Conservation (phyloP, 2,329 filamentous ascomycete species). For the Pseudogymnoascus sp. region DNA sequence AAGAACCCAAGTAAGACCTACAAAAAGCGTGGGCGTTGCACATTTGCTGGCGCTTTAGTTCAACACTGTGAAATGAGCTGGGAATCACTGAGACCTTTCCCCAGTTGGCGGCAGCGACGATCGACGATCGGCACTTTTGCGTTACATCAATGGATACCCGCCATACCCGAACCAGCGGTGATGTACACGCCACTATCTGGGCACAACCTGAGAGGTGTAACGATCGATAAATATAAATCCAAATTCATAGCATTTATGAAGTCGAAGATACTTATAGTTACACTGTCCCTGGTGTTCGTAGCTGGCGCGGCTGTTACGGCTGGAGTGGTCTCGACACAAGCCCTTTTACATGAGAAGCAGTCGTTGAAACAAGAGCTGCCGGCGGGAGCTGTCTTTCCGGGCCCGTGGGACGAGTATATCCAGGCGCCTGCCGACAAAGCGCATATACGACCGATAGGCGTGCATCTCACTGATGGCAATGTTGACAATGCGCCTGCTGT, state of each 20-base stretch:
- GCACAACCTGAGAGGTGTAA: not conserved
- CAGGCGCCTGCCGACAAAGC: constrained; percentile 32
- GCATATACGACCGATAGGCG: constrained; percentile 28
- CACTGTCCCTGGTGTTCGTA: not conserved
- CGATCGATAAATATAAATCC: not conserved
- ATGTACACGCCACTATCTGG: not conserved
- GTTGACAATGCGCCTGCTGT: constrained; percentile 20
- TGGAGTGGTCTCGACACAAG: not conserved
- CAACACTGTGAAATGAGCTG: not conserved
- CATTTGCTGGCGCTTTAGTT: too few species aligned
- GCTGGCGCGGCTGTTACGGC: not conserved
- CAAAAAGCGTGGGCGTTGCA: too few species aligned
- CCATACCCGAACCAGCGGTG: not conserved
- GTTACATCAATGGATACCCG: not conserved
- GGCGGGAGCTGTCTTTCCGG: constrained; percentile 30
- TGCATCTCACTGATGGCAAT: constrained; percentile 31
- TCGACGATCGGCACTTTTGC: not conserved
- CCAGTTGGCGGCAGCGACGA: not conserved
- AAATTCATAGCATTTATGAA: not conserved
- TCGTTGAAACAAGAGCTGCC: constrained; percentile 22
- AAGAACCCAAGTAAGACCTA: too few species aligned
- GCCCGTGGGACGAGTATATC: constrained; percentile 34
- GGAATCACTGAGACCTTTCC: not conserved
- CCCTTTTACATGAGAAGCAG: not conserved
- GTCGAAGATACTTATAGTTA: not conserved